Evolutionary conservation across 805 yeast genomes (phyloP), one percentile per base, ranked within the genome.

Genomic region (Saccharomycopsis fermentans): DNA sequence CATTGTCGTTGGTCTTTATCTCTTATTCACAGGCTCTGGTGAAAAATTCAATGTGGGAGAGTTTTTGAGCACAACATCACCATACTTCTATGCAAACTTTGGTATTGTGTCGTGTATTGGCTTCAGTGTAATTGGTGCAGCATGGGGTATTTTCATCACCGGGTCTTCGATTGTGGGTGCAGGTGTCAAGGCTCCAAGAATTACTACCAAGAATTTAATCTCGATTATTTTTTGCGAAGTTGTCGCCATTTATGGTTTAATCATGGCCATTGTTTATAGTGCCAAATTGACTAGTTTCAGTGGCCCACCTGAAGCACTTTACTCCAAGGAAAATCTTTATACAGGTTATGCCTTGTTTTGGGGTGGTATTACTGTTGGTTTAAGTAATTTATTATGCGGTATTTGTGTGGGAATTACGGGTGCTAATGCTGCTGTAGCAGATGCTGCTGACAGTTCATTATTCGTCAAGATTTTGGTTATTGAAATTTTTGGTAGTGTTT

Each of bases 161-260:
- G 99, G 99, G 47, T 79, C 97, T 0, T 83, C 97, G 32, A 88
- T 94, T 65, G 74, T 94, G 62, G 99, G 99, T 66, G 99, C 99
- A 2, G 99, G 99, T 77, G 97, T 94, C 61, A 88, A 88, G 72
- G 94, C 96, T 14, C 99, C 99, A 56, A 80, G 98, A 70, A 95
- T 94, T 70, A 91, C 98, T 51, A 94, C 99, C 58, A 94, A 94
- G 78, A 94, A 94, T 72, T 81, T 94, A 70, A 95, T 94, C 64
- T 87, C 96, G 48, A 94, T 94, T 71, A 95, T 94, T 75, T 94
- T 94, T 78, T 94, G 99, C 79, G 99, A 94, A 75, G 99, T 94
- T 66, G 99, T 94, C 58, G 99, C 99, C 64, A 94, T 94, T 70
- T 94, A 94, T 70, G 99, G 99, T 3, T 81, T 94, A 64, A 94